Base-by-base conservation (phyloP, 2,329 filamentous ascomycete species). In the Paraphoma chrysanthemicola region DNA sequence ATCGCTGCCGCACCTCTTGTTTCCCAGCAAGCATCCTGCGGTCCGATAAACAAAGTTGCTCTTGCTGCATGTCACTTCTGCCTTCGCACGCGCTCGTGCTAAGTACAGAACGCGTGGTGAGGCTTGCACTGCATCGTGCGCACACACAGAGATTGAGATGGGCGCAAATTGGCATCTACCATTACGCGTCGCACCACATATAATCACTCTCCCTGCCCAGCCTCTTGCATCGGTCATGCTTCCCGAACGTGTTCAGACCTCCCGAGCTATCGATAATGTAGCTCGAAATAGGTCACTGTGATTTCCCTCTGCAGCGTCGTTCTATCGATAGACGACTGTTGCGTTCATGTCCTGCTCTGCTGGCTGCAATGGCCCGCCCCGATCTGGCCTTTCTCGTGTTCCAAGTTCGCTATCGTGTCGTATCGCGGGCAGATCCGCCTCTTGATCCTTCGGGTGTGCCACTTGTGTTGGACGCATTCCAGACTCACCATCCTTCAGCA, bases 161-260 rank as follows among this genome's bases (percentile, higher is more conserved):
- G 42, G 10, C 8, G n/a, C 28, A 29, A 45, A 33, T 30, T 23
- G 29, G 42, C 7, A 16, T 36, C 49, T 29, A 30, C 47, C 49
- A 56, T 69, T 62, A 70, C 69, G 69, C 69, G 68, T 69, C 69
- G 68, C 67, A 71, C 70, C 66, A 70, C 68, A 71, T 67, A 71
- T 59, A 64, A 69, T 67, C 45, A 52, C 12, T 18, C 51, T 48
- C 44, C 44, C 38, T 53, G 51, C 44, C 51, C 44, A 47, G 51
- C 51, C 44, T 46, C 36, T 18, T 31, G 23, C 33, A 33, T 43
- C 48, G 43, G 50, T 30, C 43, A 39, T n/a, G 39, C 50, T 38
- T 46, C 18, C 33, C 50, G 43, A 46, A 42, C 41, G 18, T 42
- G 50, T 31, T 41, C 33, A 28, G 41, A 28, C 23, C 48, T 43